Conservation (phyloP, 2,329 filamentous ascomycete species). For the Akanthomyces dipterigenus region DNA sequence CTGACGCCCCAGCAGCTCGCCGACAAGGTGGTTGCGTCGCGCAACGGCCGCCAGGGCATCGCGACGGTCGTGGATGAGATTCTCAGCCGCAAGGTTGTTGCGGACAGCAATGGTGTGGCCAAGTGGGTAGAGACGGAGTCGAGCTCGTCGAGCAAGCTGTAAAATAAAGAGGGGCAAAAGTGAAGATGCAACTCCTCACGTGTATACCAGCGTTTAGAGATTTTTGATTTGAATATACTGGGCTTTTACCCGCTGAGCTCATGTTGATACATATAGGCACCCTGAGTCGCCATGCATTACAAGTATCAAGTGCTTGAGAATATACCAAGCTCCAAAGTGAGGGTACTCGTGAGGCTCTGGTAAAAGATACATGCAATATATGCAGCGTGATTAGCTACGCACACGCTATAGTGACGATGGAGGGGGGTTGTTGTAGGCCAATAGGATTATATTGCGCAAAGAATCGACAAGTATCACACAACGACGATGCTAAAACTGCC, state of each 20-base stretch:
- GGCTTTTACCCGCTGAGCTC: background rate
- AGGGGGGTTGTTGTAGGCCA: background rate
- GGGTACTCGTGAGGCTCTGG: too few species aligned
- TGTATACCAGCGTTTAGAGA: constrained; percentile 13
- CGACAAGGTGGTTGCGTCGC: constrained; percentile 52
- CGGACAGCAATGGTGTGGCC: constrained; percentile 36
- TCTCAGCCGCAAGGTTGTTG: constrained; percentile 52
- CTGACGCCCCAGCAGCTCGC: constrained; percentile 52
- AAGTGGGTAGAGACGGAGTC: constrained; percentile 29
- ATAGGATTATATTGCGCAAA: background rate
- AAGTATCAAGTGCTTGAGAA: too few species aligned
- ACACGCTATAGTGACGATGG: too few species aligned
- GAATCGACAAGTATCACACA: background rate
- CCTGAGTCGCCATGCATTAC: background rate
- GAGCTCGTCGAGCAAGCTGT: constrained; percentile 26
- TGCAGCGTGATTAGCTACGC: too few species aligned
- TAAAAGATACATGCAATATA: too few species aligned
- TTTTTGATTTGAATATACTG: background rate
- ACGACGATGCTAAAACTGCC: background rate
- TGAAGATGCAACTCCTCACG: background rate
- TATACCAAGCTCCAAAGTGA: too few species aligned
- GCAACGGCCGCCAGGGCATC: constrained; percentile 62
- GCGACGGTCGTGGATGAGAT: constrained; percentile 63
- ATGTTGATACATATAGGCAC: background rate
- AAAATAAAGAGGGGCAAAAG: constrained; percentile 3